phyloP scores from a whole-genome alignment of 2,329 filamentous ascomycete genomes.

The Penicillium sp. region DNA sequence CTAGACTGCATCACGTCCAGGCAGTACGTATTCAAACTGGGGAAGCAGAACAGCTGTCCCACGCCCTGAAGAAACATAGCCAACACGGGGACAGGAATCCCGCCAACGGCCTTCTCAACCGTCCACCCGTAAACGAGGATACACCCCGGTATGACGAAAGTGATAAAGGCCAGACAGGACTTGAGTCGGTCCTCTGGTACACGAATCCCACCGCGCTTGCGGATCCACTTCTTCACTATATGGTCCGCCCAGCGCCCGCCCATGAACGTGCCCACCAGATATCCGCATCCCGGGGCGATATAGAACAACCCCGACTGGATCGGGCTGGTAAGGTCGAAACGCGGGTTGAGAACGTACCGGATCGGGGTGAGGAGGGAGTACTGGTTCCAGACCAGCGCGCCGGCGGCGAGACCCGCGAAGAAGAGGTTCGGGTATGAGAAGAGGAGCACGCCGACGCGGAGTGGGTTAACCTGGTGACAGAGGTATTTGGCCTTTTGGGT shows the following conservation, averaged over 20 bases:
- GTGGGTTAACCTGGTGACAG: constrained; percentile 66
- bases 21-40: constrained; percentile 76
- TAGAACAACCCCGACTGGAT: constrained; percentile 72
- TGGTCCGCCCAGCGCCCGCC: constrained; percentile 72
- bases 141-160: constrained; percentile 59
- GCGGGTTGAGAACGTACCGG: constrained; percentile 72
- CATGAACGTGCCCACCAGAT: constrained; percentile 67
- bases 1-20: constrained; percentile 72
- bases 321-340: constrained; percentile 67
- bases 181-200: constrained; percentile 70
- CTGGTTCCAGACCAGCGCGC: constrained; percentile 73
- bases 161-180: constrained; percentile 59
- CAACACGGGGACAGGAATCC: constrained; percentile 63
- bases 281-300: constrained; percentile 70
- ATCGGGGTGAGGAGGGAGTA: constrained; percentile 69
- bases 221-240: constrained; percentile 65
- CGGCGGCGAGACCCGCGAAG: constrained; percentile 61
- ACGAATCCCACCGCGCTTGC: constrained; percentile 57
- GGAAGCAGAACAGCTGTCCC: constrained; percentile 74
- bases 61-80: constrained; percentile 75
- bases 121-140: constrained; percentile 72
- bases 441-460: constrained; percentile 60
- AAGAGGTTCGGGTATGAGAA: constrained; percentile 71
- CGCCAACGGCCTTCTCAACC: constrained; percentile 57
- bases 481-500: constrained; percentile 57